These are phyloP conservation scores for Cordyceps pruinosa DNA, from an alignment of 2,329 filamentous ascomycete genomes.

Conservation along the genomic window DNA sequence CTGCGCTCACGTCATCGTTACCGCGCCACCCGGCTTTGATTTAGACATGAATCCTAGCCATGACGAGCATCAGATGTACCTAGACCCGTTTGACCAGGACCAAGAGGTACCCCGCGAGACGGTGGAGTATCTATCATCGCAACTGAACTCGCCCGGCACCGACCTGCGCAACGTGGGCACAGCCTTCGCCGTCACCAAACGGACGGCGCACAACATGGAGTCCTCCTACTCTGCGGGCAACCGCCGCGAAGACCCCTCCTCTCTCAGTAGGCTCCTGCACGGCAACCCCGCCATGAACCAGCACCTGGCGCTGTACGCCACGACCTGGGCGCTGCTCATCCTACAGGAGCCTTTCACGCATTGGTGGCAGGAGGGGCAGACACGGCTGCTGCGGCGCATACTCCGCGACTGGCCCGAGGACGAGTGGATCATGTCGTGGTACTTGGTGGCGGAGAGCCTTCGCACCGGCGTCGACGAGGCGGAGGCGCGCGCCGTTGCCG, in stretches of 20 bases:
- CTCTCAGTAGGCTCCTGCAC: slow-evolving; percentile 29
- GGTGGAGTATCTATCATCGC: slow-evolving; percentile 53
- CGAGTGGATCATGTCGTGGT: slow-evolving; percentile 60
- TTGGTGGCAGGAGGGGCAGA: slow-evolving; percentile 55
- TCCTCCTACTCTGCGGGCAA: slow-evolving; percentile 26
- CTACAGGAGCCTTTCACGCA: slow-evolving; percentile 40
- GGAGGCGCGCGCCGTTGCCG: slow-evolving; percentile 14
- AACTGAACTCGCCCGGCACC: slow-evolving; percentile 36
- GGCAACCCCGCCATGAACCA: slow-evolving; percentile 37
- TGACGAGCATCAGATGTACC: slow-evolving; percentile 54
- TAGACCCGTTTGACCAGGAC: slow-evolving; percentile 72
- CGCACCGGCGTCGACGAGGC: slow-evolving; percentile 24
- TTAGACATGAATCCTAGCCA: slow-evolving; percentile 49
- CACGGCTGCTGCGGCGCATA: slow-evolving; percentile 46
- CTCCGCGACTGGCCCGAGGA: slow-evolving; percentile 50
- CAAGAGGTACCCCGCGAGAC: slow-evolving; percentile 56
- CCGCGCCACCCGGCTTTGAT: slow-evolving; percentile 51
- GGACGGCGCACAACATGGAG: slow-evolving; percentile 71
- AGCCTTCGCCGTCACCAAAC: slow-evolving; percentile 61
- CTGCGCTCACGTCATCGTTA: slow-evolving; percentile 77
- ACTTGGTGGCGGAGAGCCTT: slow-evolving; percentile 58
- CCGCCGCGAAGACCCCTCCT: slow-evolving; percentile 21
- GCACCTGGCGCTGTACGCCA: slow-evolving; percentile 59
- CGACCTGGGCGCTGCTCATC: slow-evolving; percentile 63
- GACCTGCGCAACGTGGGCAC: slow-evolving; percentile 57